A percentile compares a stretch with the other conserved stretches of the same genome.
These are phyloP conservation scores for Pseudocercospora macadamiae DNA, from an alignment of 2,329 filamentous ascomycete species.

Conservation along the genomic window DNA sequence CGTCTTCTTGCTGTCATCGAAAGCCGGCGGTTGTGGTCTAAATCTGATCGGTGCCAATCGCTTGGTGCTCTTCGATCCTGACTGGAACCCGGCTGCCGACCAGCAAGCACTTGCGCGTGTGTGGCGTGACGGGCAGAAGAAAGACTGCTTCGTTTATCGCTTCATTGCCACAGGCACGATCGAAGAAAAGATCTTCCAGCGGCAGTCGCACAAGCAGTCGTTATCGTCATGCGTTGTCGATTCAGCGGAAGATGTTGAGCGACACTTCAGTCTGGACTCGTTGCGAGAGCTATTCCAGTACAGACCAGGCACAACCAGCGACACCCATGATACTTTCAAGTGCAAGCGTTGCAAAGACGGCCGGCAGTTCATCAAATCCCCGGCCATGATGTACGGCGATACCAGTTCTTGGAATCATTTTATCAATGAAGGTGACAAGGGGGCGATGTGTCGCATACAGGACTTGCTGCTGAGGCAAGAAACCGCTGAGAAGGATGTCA, in stretches of 20 bases:
- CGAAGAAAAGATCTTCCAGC: conserved; percentile 98
- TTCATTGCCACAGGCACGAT: conserved; percentile 98
- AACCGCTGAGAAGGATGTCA: conserved; percentile 75
- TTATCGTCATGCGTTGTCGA: conserved; percentile 96
- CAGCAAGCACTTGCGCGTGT: conserved; percentile 96
- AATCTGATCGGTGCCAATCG: conserved; percentile 95
- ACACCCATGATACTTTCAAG: conserved; percentile 98
- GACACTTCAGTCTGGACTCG: conserved; percentile 91
- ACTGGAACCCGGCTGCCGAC: conserved; percentile 96
- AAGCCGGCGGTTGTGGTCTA: conserved; percentile 94
- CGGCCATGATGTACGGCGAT: conserved; percentile 94
- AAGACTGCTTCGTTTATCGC: conserved; percentile 99
- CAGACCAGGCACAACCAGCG: conserved; percentile 78
- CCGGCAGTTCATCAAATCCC: conserved; percentile 83
- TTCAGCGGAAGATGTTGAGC: conserved; percentile 92
- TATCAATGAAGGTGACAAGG: conserved; percentile 70
- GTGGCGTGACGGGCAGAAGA: conserved; percentile 98
- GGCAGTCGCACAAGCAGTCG: conserved; percentile 97
- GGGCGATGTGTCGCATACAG: conserved; percentile 75
- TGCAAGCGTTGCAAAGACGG: conserved; percentile 89
- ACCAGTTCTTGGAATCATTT: conserved; percentile 99
- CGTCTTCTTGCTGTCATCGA: conserved; percentile 93
- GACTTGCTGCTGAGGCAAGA: conserved; percentile 90
- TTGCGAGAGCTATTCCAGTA: conserved; percentile 94
- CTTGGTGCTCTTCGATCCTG: conserved; percentile 90